These are phyloP conservation scores for Podaxis sp. DNA, from an alignment of 768 basidiomycete species.

Conservation along the genomic window DNA sequence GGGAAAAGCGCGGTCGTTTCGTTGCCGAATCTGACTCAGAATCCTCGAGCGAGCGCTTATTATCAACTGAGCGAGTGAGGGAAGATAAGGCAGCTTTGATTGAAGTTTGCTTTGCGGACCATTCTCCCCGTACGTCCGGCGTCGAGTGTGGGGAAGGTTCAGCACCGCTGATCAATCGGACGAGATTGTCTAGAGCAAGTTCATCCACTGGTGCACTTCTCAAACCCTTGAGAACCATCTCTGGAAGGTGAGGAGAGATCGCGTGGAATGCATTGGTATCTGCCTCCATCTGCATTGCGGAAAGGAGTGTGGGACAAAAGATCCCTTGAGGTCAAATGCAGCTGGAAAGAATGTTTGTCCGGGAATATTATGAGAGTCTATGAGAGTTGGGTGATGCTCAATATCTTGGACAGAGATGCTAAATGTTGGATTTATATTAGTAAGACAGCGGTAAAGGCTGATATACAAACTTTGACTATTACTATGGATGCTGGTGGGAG, in stretches of 20 bases:
- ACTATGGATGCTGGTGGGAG: neutral
- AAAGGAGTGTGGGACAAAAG: constrained; percentile 3
- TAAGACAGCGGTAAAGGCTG: neutral
- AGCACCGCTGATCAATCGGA: constrained; percentile 39
- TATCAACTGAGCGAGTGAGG: constrained; percentile 18
- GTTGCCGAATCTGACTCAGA: constrained; percentile 22
- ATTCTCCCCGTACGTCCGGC: constrained; percentile 25
- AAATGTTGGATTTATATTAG: neutral
- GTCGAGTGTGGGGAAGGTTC: constrained; percentile 28
- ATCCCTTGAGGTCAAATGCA: neutral
- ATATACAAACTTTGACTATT: constrained; percentile 6
- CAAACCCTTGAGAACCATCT: constrained; percentile 3
- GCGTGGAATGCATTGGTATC: constrained; percentile 4
- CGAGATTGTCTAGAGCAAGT: constrained; percentile 34
- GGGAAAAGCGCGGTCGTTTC: constrained; percentile 31
- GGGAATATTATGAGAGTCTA: neutral
- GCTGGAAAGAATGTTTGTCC: neutral
- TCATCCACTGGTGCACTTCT: constrained; percentile 26
- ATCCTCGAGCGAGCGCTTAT: constrained; percentile 33
- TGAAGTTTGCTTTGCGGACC: constrained; percentile 33
- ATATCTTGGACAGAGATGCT: neutral
- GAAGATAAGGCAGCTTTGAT: constrained; percentile 27
- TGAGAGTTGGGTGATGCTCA: neutral
- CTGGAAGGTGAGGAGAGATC: constrained; percentile 6
- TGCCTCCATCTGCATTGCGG: neutral